Evolutionary conservation across 1,284 basidiomycete species (phyloP).

Genomic region (Sanghuangporus sanghuang): DNA sequence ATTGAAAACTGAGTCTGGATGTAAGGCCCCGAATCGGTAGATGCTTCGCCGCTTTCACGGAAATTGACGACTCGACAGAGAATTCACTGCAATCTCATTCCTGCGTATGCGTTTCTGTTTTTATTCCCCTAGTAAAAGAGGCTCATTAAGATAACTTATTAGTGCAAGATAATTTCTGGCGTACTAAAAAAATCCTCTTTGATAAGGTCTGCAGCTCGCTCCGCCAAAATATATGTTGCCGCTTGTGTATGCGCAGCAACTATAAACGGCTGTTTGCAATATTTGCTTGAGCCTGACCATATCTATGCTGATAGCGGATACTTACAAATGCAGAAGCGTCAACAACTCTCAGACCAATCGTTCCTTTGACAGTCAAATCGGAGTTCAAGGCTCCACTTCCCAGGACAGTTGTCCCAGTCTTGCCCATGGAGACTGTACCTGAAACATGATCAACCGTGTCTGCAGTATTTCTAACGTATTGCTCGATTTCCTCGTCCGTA

Average conservation of each 20-base stretch:
- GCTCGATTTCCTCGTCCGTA: constrained; percentile 26
- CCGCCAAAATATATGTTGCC: constrained; percentile 19
- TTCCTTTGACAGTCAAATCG: constrained; percentile 47
- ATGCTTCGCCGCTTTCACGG: too few relatives aligned
- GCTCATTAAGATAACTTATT: too few relatives aligned
- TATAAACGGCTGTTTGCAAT: constrained; percentile 18
- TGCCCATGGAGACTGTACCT: constrained; percentile 27
- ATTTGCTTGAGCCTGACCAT: background rate
- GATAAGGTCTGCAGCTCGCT: constrained; percentile 21
- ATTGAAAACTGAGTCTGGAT: too few relatives aligned
- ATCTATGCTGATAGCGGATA: background rate
- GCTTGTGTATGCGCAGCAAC: constrained; percentile 20
- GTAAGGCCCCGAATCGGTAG: too few relatives aligned
- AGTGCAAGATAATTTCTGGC: too few relatives aligned
- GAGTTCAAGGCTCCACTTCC: constrained; percentile 47
- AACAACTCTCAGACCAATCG: constrained; percentile 28
- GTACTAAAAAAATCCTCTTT: background rate
- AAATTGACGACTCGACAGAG: too few relatives aligned
- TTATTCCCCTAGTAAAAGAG: too few relatives aligned
- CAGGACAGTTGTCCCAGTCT: constrained; percentile 16
- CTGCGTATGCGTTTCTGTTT: too few relatives aligned
- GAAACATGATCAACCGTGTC: constrained; percentile 26
- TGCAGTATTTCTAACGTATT: constrained; percentile 21
- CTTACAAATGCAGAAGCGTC: constrained; percentile 24
- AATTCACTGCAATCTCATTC: too few relatives aligned